Evolutionary conservation across 1,284 basidiomycete genomes (phyloP), one percentile per base, ranked within the genome.

Genomic region (Fomitopsis pinicola): DNA sequence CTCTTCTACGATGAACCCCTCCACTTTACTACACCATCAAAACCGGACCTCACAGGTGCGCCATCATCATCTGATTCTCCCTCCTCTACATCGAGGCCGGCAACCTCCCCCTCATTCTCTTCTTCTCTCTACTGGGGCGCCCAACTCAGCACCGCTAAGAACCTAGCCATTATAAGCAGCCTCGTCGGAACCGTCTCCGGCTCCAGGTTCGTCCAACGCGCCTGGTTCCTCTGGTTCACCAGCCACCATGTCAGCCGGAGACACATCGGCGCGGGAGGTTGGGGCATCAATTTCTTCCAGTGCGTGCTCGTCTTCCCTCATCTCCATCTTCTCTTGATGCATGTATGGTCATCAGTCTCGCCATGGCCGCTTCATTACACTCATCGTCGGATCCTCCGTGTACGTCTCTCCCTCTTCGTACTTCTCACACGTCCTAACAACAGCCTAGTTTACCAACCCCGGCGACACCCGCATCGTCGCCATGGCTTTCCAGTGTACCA

Each of bases 101-200:
- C 48, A 55, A 73, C 60, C 68, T 75, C 35, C 73, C 72, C 4
- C 69, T 75, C 64, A 72, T 75, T 30, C 67, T 75, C 45, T 75
- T 73, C 67, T 75, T 65, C 71, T 0, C 69, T 75, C 6, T 63
- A 64, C 48, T 73, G 71, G 72, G 72, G 73, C 36, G 72, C 73
- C 0, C 73, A 74, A 52, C 67, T 75, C 40, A 65, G 57, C 58
- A 67, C 67, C 30, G 72, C 72, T 12, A 73, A 66, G 44, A 75
- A 73, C 62, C 69, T 75, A 50, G 73, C 73, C 40, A 75, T 75
- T 63, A 73, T 75, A 56, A 75, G 72, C 22, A 67, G 66, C 17
- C 64, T 73, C 55, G 71, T 74, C 45, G 73, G 73, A 36, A 71
- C 72, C 28, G 71, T 71, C 38, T 70, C 69, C n/a, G 70, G 72